These are phyloP conservation scores for Pleodorina starrii DNA, from an alignment of 139 green algal genomes.

Conservation along the genomic window DNA sequence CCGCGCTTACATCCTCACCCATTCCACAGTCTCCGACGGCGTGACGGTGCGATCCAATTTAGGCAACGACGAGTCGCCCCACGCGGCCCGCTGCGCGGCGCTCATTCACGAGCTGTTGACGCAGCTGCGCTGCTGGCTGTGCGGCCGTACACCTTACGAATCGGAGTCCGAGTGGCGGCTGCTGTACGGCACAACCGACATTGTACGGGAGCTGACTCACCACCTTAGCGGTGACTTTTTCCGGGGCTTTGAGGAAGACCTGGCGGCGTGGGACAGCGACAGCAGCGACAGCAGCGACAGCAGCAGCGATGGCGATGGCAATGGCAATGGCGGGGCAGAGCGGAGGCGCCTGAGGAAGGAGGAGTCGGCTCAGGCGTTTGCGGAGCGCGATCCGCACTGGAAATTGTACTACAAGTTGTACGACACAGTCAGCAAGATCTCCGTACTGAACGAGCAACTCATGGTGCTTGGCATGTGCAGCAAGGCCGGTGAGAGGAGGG, in stretches of 20 bases:
- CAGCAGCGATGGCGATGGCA: background rate
- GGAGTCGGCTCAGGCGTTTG: background rate
- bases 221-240: conserved; percentile 1
- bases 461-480: background rate
- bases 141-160: background rate
- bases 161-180: conserved; percentile 12
- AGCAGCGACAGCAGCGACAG: background rate
- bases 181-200: background rate
- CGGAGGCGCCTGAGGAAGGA: background rate
- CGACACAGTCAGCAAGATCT: background rate
- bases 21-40: conserved; percentile 19
- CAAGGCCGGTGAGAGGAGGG: conserved; percentile 17
- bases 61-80: conserved; percentile 11
- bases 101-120: background rate
- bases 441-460: conserved; percentile 9
- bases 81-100: background rate
- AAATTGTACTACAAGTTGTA: conserved; percentile 35
- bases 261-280: conserved; percentile 4
- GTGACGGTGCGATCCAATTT: background rate
- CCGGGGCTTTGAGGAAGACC: conserved; percentile 1
- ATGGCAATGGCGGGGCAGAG: background rate
- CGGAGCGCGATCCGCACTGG: conserved; percentile 3
- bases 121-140: background rate
- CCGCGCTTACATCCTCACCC: too few relatives aligned
- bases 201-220: background rate